Conservation (phyloP, 139 green algal species). For the Closterium sp. region DNA sequence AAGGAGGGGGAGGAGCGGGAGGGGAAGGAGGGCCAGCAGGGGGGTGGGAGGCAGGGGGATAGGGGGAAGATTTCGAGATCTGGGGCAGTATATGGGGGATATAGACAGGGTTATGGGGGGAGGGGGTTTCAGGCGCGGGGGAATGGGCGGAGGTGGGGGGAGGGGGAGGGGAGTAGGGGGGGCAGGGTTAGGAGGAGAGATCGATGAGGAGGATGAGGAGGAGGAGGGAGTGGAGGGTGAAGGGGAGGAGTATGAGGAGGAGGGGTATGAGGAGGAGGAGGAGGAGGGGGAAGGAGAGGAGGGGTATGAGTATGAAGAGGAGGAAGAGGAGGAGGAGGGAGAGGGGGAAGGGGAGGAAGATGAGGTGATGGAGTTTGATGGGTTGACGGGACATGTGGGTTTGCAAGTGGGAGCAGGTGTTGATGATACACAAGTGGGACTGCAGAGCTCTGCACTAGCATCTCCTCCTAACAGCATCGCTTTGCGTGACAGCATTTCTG, state of each 20-base stretch:
- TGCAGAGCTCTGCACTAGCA: neutral
- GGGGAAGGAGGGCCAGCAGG: neutral
- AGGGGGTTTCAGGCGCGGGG: neutral
- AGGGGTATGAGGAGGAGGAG: neutral
- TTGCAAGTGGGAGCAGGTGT: neutral
- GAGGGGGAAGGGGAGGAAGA: neutral
- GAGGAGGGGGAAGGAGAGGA: neutral
- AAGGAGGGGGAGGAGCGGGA: neutral
- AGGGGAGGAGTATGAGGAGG: neutral
- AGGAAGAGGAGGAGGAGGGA: neutral
- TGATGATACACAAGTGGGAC: neutral
- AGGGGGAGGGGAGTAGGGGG: neutral
- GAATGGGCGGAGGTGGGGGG: neutral
- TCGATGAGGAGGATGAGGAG: neutral
- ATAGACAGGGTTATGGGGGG: neutral
- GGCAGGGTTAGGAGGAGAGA: neutral
- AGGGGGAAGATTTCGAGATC: neutral
- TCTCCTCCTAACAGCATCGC: neutral
- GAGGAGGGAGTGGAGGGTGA: neutral
- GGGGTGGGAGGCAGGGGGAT: neutral
- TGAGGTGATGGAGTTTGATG: neutral
- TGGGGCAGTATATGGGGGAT: neutral
- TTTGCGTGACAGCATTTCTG: neutral
- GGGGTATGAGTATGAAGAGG: neutral
- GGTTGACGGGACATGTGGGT: neutral